Conservation (phyloP, 108 stramenopile species). For the Cylindrotheca closterium region DNA sequence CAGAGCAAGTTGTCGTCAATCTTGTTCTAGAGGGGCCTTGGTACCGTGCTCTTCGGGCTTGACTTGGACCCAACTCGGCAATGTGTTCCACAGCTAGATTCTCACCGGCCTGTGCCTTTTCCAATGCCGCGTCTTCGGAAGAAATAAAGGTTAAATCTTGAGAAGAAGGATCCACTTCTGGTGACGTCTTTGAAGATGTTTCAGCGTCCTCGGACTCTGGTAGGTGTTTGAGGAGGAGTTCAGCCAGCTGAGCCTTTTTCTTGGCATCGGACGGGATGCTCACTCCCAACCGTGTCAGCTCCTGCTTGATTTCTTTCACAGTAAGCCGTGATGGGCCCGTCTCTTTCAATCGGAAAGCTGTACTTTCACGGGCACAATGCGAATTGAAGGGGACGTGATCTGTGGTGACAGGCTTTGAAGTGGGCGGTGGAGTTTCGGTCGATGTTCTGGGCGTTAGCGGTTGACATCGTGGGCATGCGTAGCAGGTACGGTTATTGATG, state of each 20-base stretch:
- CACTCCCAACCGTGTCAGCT: slow-evolving; percentile 16
- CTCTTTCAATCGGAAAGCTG: slow-evolving; percentile 32
- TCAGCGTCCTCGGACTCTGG: too few species aligned
- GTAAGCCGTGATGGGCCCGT: slow-evolving; percentile 48
- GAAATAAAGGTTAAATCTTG: slow-evolving; percentile 17
- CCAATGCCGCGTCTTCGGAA: slow-evolving; percentile 60
- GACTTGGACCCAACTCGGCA: slow-evolving; percentile 45
- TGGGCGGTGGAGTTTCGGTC: background rate
- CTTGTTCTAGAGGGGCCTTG: too few species aligned
- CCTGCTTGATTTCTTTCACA: slow-evolving; percentile 50
- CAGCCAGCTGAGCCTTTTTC: slow-evolving; percentile 40
- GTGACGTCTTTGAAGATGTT: slow-evolving; percentile 1
- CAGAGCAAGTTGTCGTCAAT: too few species aligned
- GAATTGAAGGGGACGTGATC: slow-evolving; percentile 58
- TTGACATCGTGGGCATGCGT: slow-evolving; percentile 67
- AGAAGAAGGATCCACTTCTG: too few species aligned
- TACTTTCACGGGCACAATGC: slow-evolving; percentile 55
- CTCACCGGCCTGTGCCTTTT: slow-evolving; percentile 64
- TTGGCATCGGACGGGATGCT: slow-evolving; percentile 23
- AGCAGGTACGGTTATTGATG: slow-evolving; percentile 59
- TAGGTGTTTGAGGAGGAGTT: slow-evolving; percentile 17
- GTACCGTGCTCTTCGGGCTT: slow-evolving; percentile 51
- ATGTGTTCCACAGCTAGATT: slow-evolving; percentile 38
- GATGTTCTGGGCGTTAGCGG: slow-evolving; percentile 15
- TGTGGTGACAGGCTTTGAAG: slow-evolving; percentile 8